phyloP scores from a whole-genome alignment of 1,284 basidiomycete genomes.

The Trametes sp. region DNA sequence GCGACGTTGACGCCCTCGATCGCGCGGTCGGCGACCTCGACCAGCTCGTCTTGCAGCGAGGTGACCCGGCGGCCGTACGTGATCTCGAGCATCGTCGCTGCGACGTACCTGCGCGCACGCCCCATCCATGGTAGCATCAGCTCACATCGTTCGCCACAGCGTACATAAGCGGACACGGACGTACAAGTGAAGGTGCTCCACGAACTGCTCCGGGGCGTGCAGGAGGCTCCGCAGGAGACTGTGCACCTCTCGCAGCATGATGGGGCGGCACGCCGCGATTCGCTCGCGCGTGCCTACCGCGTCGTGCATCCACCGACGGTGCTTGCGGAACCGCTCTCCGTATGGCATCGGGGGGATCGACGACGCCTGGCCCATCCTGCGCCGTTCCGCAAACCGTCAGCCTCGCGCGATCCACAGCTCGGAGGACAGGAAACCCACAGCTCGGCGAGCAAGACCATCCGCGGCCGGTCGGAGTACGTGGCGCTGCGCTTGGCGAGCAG shows the following conservation, averaged over 20 bases:
- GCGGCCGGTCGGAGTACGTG: constrained; percentile 35
- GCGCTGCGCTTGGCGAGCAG: constrained; percentile 34
- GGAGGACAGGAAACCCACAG: constrained; percentile 16
- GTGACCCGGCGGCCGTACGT: constrained; percentile 36
- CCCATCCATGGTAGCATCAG: too few species aligned
- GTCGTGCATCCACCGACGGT: constrained; percentile 40
- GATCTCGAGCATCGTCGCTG: constrained; percentile 30
- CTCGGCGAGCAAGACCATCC: constrained; percentile 28
- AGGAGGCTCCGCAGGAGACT: constrained; percentile 30
- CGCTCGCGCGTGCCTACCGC: constrained; percentile 30
- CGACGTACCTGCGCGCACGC: constrained; percentile 16
- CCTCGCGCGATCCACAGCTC: neutral
- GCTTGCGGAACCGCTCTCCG: constrained; percentile 39
- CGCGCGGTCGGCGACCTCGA: constrained; percentile 52
- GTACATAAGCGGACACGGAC: constrained; percentile 53
- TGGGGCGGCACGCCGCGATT: constrained; percentile 27
- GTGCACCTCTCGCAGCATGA: constrained; percentile 36
- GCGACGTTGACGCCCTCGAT: constrained; percentile 34
- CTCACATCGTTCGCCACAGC: constrained; percentile 37
- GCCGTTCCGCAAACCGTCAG: neutral
- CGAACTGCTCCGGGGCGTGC: constrained; percentile 31
- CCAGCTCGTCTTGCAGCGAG: constrained; percentile 34
- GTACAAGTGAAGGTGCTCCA: constrained; percentile 24
- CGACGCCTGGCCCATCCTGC: constrained; percentile 31
- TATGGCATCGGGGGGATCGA: constrained; percentile 36